Evolutionary conservation across 2,329 filamentous ascomycete species (phyloP).

Genomic region (Ascocoryne sarcoides): DNA sequence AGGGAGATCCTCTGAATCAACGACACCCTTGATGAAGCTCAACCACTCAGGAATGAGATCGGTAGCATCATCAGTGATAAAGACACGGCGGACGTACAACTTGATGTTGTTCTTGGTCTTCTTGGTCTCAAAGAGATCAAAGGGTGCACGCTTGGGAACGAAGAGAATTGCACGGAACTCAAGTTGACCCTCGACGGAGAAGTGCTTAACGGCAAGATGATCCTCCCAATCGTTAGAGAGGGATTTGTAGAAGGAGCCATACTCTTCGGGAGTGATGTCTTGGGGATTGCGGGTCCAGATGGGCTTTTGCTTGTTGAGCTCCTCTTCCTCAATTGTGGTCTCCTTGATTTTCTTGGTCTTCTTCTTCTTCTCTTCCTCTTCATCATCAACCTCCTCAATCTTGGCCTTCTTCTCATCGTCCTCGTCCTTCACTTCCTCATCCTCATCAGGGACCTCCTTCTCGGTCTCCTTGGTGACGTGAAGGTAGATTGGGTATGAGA

Average conservation of each 20-base stretch:
- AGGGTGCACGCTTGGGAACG: conserved; percentile 98
- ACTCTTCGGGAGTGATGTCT: conserved; percentile 94
- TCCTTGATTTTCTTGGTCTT: conserved; percentile 99
- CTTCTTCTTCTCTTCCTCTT: conserved; percentile 81
- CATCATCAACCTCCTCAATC: conserved; percentile 85
- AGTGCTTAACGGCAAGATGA: conserved; percentile 99
- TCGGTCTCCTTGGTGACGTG: conserved; percentile 99
- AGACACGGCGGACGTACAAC: conserved; percentile 98
- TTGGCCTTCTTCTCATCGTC: conserved; percentile 91
- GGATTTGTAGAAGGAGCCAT: conserved; percentile 99
- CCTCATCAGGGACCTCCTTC: conserved; percentile 97
- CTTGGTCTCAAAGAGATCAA: conserved; percentile 99
- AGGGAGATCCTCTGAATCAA: conserved; percentile 98
- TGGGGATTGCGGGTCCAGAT: conserved; percentile 99
- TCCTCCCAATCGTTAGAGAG: conserved; percentile 99
- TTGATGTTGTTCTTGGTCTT: conserved; percentile 99
- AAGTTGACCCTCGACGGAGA: conserved; percentile 99
- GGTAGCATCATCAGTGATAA: conserved; percentile 99
- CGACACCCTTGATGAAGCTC: conserved; percentile 99
- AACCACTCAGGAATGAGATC: conserved; percentile 99
- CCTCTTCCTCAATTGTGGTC: conserved; percentile 96
- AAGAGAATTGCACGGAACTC: conserved; percentile 99
- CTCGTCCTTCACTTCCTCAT: conserved; percentile 64
- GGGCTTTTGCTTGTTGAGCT: conserved; percentile 99
- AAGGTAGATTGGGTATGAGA: conserved; percentile 99